A percentile compares a stretch with the other conserved stretches of the same genome.
Conservation (phyloP, 2,329 filamentous ascomycete genomes). For the Aspergillus luchuensis region DNA sequence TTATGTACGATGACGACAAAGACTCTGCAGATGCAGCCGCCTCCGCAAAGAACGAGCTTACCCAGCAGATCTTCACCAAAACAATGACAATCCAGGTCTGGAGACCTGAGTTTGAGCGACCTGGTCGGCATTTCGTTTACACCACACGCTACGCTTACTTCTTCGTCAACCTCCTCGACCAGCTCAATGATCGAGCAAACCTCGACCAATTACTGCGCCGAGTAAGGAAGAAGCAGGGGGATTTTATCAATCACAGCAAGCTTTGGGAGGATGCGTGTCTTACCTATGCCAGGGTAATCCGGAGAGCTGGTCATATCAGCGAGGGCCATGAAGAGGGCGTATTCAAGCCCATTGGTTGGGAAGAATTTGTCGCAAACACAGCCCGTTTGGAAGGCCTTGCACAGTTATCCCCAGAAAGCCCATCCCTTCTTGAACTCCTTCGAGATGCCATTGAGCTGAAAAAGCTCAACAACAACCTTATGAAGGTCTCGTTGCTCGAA, state of each 20-base stretch:
- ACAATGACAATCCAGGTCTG: conserved; percentile 94
- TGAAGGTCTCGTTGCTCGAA: conserved; percentile 83
- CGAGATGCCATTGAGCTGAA: conserved; percentile 70
- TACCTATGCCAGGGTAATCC: conserved; percentile 62
- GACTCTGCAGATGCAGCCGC: conserved; percentile 53
- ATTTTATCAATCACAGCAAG: conserved; percentile 66
- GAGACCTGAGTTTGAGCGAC: conserved; percentile 84
- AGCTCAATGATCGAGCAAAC: conserved; percentile 72
- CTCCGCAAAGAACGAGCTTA: conserved; percentile 75
- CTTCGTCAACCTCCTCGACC: conserved; percentile 72
- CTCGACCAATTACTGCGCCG: conserved; percentile 77
- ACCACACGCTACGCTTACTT: conserved; percentile 84
- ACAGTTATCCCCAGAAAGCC: conserved; percentile 50
- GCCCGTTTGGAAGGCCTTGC: conserved; percentile 62
- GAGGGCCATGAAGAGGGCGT: conserved; percentile 65
- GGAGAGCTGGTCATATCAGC: conserved; percentile 58
- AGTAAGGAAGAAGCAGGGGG: conserved; percentile 77
- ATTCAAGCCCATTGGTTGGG: conserved; percentile 65
- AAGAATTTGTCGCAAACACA: conserved; percentile 65
- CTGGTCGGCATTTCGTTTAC: conserved; percentile 88
- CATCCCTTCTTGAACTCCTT: conserved; percentile 61
- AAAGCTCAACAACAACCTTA: conserved; percentile 80
- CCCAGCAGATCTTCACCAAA: conserved; percentile 85
- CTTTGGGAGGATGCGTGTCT: conserved; percentile 65
- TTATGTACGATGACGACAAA: conserved; percentile 60